These are phyloP conservation scores for Calonectria pseudoturangicola DNA, from an alignment of 2,329 filamentous ascomycete genomes.

Conservation along the genomic window DNA sequence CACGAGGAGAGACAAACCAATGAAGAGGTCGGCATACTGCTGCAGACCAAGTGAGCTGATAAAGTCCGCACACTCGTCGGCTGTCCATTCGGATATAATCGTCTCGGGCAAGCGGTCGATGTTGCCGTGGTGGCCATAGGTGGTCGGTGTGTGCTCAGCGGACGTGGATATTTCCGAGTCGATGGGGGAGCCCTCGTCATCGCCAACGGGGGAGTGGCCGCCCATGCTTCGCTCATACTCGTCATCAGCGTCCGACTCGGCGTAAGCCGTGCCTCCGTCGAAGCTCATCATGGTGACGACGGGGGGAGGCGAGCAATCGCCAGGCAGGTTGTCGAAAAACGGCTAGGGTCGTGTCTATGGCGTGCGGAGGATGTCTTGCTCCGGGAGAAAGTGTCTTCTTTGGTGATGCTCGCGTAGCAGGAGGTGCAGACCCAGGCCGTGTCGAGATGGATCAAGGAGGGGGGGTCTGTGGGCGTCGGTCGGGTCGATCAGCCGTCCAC, in stretches of 20 bases:
- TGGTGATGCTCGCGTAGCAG: constrained; percentile 19
- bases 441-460: constrained; percentile 32
- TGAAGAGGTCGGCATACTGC: constrained; percentile 88
- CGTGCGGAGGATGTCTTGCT: not conserved
- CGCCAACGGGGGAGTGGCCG: constrained; percentile 80
- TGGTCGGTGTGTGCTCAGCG: constrained; percentile 86
- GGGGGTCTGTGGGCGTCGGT: constrained; percentile 34
- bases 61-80: constrained; percentile 93
- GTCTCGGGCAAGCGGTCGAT: constrained; percentile 82
- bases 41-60: constrained; percentile 85
- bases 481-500: constrained; percentile 29
- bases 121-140: constrained; percentile 80
- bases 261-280: constrained; percentile 81
- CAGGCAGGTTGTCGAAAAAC: constrained; percentile 38
- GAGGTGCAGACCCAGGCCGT: constrained; percentile 6
- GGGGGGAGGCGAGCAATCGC: constrained; percentile 43
- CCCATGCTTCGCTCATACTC: constrained; percentile 86
- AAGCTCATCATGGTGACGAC: constrained; percentile 71
- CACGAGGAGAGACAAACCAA: constrained; percentile 76
- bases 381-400: constrained; percentile 3
- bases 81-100: constrained; percentile 86
- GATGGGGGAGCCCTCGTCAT: constrained; percentile 82
- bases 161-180: constrained; percentile 82
- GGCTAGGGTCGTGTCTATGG: constrained; percentile 37
- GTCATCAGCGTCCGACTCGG: constrained; percentile 88